Evolutionary conservation across 2,329 filamentous ascomycete species (phyloP).

Genomic region (Dothidotthia symphoricarpi): DNA sequence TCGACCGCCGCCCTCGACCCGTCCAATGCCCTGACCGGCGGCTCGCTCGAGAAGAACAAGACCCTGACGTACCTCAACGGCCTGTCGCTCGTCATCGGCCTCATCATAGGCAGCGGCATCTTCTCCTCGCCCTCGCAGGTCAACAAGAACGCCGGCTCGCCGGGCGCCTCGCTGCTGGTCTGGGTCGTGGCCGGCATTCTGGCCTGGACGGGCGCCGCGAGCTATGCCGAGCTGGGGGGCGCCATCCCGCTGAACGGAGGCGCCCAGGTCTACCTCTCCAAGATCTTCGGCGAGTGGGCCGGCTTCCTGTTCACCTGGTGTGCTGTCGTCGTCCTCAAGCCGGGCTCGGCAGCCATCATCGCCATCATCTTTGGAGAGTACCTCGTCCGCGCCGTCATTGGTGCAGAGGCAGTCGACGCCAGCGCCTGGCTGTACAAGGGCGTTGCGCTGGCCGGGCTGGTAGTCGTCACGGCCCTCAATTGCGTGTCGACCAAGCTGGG

Average conservation of each 20-base stretch:
- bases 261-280: constrained; percentile 87
- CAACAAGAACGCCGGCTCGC: constrained; percentile 85
- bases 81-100: constrained; percentile 80
- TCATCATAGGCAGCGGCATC: constrained; percentile 95
- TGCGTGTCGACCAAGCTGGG: constrained; percentile 87
- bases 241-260: constrained; percentile 95
- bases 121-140: constrained; percentile 94
- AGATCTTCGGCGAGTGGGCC: constrained; percentile 90
- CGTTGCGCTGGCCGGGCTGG: constrained; percentile 74
- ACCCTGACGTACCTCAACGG: constrained; percentile 94
- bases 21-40: constrained; percentile 61
- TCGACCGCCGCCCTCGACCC: constrained; percentile 57
- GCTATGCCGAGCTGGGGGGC: constrained; percentile 92
- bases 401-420: constrained; percentile 77
- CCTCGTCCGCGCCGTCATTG: constrained; percentile 80
- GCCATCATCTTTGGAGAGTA: constrained; percentile 99
- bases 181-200: constrained; percentile 90
- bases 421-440: constrained; percentile 88
- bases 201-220: constrained; percentile 93
- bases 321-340: constrained; percentile 89
- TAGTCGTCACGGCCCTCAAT: constrained; percentile 79
- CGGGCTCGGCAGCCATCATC: constrained; percentile 89
- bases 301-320: constrained; percentile 98
- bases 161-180: constrained; percentile 84
- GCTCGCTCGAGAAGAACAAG: constrained; percentile 91